Conservation (phyloP, 169 alveolate species). For the Gregarina niphandrodes region DNA sequence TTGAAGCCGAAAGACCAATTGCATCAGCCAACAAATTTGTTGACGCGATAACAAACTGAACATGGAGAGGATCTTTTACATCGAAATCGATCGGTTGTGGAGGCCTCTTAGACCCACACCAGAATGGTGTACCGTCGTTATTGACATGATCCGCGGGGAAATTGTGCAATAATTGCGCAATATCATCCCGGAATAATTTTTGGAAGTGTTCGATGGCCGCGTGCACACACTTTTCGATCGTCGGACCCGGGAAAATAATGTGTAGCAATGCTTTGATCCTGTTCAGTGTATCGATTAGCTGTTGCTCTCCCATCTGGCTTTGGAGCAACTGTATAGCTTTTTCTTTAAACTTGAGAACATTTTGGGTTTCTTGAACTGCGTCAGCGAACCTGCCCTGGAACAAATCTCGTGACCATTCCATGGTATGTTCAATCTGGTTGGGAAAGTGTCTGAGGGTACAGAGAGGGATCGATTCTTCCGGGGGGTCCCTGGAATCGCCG, state of each 20-base stretch:
- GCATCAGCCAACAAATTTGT: constrained; percentile 72
- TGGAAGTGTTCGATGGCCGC: constrained; percentile 44
- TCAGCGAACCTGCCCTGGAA: constrained; percentile 81
- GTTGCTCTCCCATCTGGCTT: not conserved
- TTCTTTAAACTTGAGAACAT: constrained; percentile 36
- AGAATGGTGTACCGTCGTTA: constrained; percentile 76
- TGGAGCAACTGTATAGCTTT: constrained; percentile 56
- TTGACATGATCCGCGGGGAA: constrained; percentile 80
- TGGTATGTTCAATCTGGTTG: constrained; percentile 84
- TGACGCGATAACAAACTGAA: constrained; percentile 53
- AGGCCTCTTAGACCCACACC: constrained; percentile 95
- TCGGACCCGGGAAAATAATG: not conserved
- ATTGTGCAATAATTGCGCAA: constrained; percentile 62
- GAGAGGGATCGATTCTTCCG: constrained; percentile 82
- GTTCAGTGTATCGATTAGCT: not conserved
- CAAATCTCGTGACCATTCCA: constrained; percentile 93
- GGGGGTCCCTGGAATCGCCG: constrained; percentile 91
- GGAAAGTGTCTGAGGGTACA: constrained; percentile 88
- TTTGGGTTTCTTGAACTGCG: constrained; percentile 67
- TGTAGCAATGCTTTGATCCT: not conserved
- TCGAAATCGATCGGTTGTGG: constrained; percentile 70
- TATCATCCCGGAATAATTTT: constrained; percentile 57
- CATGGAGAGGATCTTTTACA: constrained; percentile 44
- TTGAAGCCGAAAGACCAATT: too few species aligned
- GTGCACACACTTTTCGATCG: constrained; percentile 2